Base-by-base conservation (phyloP, 2,329 filamentous ascomycete species). In the Pestalotiopsis sp. region DNA sequence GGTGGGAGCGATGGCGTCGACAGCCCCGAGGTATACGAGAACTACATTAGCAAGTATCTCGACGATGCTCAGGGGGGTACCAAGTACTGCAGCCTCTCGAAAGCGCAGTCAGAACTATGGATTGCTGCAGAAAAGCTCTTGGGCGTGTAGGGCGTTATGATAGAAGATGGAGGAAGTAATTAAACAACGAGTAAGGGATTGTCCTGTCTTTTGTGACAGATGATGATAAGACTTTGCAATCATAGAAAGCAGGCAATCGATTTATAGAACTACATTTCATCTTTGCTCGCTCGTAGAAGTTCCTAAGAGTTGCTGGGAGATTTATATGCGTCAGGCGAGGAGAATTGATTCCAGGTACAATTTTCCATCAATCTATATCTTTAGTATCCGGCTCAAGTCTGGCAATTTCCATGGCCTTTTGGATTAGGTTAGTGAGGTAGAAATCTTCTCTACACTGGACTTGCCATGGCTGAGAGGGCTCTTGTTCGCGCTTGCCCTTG, bases 61-160 rank as follows among this genome's bases (percentile, higher is more conserved):
- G 11, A 31, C 31, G 52, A 41, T 4, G 61, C 57, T 14, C 66
- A 64, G 31, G 27, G 23, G 39, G 41, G 59, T 23, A 38, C 20
- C 13, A 58, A n/a, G 31, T 20, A 36, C 11, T 41, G 67, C 31
- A 31, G 25, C 11, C 65, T 64, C 3, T 58, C 67, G 1, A 41
- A 36, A 14, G 23, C 31, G 12, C 71, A 69, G 27, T 67, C 69
- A 13, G 66, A 69, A 17, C 25, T 74, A n/a, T 73, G 73, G 72
- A 67, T 67, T 41, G 70, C 73, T 65, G 68, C 70, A 4, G 71
- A 73, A 58, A 70, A 73, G 52, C 31, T 73, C 7, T 66, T 74
- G 59, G 57, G 38, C 61, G 49, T 59, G 17, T 31, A 45, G 25
- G 59, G 62, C 13, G 27, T 62, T 64, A 57, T 17, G 41, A 52